Evolutionary conservation across 495 filamentous ascomycete species (phyloP), one percentile per base, ranked within the genome.

Genomic region (Cenococcum geophilum): DNA sequence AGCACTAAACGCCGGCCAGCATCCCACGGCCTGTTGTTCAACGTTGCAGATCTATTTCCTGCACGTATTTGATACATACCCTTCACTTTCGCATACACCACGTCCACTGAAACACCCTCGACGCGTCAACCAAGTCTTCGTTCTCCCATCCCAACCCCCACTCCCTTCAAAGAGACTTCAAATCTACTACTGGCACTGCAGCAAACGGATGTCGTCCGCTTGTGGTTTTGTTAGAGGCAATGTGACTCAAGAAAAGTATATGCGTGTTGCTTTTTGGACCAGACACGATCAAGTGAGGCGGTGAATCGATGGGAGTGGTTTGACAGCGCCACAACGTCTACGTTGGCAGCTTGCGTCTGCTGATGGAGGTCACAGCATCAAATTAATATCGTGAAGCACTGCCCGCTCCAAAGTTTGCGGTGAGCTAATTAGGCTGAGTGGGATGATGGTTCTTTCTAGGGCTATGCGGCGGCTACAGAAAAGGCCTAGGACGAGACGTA

Each of bases 391-490:
- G 27, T 16, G 32, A 27, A 49, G 34, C 25, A 22, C 25, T 47
- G 48, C 16, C 35, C 34, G 4, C 50, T 55, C 48, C 49, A 22
- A 50, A 50, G 53, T 18, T 2, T 23, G 42, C 51, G 40, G 34
- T 45, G 27, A 48, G 34, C 58, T n/a, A 22, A 58, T 11, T 40
- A 6, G 12, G 48, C 49, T 52, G 14, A 22, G 40, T 20, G 22
- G 53, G 35, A 20, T 32, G 27, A 6, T 32, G 6, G 25, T 50
- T 50, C 42, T 51, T 53, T 50, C 42, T 14, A 27, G 16, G 53
- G 36, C 53, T 36, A 58, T 37, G 23, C 37, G 61, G 65, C 65
- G 65, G 65, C 65, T 68, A 68, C 65, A 61, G 22, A n/a, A 50
- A 48, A 21, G 65, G 64, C 52, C 60, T 20, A 60, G 10, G 20